These are phyloP conservation scores for Fusarium sp. DNA, from an alignment of 2,329 filamentous ascomycete genomes.

Conservation along the genomic window DNA sequence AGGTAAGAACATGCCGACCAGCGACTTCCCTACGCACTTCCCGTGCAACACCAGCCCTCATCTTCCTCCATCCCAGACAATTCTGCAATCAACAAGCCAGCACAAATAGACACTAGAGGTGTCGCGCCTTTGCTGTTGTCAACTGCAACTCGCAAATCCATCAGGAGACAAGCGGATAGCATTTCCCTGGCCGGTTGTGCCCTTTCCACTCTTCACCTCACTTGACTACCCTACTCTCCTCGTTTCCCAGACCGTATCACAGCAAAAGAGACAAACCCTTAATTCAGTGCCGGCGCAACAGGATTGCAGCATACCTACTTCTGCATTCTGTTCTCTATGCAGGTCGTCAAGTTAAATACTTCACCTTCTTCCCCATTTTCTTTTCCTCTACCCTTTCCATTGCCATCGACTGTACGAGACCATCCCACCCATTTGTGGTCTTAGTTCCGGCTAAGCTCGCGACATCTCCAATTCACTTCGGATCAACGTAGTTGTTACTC, in stretches of 20 bases:
- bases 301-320: constrained; percentile 30
- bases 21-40: constrained; percentile 1
- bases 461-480: not conserved
- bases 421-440: not conserved
- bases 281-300: constrained; percentile 34
- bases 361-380: not conserved
- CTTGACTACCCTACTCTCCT: constrained; percentile 23
- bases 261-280: constrained; percentile 15
- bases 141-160: constrained; percentile 18
- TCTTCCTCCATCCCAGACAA: constrained; percentile 15
- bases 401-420: not conserved
- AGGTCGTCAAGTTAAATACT: not conserved
- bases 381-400: not conserved
- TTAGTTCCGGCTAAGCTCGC: not conserved
- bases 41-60: constrained; percentile 20
- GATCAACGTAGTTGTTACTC: not conserved
- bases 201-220: constrained; percentile 3
- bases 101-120: constrained; percentile 13
- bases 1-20: constrained; percentile 4
- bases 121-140: constrained; percentile 10
- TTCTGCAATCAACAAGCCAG: constrained; percentile 11
- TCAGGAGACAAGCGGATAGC: constrained; percentile 17
- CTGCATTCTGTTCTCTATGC: not conserved
- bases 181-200: constrained; percentile 8
- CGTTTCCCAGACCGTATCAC: constrained; percentile 30